Conservation (phyloP, 2,329 filamentous ascomycete genomes). For the Incumbomyces lentus region DNA sequence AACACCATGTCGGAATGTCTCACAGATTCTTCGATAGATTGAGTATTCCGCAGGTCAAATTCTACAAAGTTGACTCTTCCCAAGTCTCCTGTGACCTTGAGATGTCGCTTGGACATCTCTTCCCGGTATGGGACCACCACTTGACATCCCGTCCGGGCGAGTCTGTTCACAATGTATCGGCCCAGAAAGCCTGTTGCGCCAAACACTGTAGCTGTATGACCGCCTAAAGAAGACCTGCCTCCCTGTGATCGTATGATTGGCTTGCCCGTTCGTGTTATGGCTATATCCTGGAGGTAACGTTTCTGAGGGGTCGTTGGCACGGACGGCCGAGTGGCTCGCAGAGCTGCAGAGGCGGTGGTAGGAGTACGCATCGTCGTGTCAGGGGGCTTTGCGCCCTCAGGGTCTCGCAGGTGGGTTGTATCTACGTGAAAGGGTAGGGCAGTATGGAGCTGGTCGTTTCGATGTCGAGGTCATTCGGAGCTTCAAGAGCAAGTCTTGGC, state of each 20-base stretch:
- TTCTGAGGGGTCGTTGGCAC: conserved; percentile 25
- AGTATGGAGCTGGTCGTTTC: not conserved
- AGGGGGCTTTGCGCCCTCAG: not conserved
- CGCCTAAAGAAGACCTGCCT: conserved; percentile 68
- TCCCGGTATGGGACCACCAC: conserved; percentile 90
- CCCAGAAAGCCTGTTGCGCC: conserved; percentile 92
- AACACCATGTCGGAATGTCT: conserved; percentile 96
- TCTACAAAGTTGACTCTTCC: conserved; percentile 85
- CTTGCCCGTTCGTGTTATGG: conserved; percentile 92
- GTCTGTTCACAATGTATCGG: conserved; percentile 91
- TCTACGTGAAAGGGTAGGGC: too few species aligned
- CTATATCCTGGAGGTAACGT: conserved; percentile 62
- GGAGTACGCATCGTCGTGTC: conserved; percentile 16
- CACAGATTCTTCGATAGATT: conserved; percentile 92
- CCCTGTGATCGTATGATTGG: conserved; percentile 81
- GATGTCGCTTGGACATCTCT: conserved; percentile 94
- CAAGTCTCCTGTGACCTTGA: conserved; percentile 92
- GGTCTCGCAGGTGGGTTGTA: not conserved
- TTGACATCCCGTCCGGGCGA: conserved; percentile 87
- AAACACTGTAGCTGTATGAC: conserved; percentile 94
- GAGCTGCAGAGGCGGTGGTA: conserved; percentile 32
- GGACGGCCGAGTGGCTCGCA: conserved; percentile 32
- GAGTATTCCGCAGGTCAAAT: conserved; percentile 87
- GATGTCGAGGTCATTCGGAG: not conserved
- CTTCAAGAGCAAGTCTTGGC: conserved; percentile 6